Conservation (phyloP, 2,329 filamentous ascomycete species). For the Fonsecaea erecta region DNA sequence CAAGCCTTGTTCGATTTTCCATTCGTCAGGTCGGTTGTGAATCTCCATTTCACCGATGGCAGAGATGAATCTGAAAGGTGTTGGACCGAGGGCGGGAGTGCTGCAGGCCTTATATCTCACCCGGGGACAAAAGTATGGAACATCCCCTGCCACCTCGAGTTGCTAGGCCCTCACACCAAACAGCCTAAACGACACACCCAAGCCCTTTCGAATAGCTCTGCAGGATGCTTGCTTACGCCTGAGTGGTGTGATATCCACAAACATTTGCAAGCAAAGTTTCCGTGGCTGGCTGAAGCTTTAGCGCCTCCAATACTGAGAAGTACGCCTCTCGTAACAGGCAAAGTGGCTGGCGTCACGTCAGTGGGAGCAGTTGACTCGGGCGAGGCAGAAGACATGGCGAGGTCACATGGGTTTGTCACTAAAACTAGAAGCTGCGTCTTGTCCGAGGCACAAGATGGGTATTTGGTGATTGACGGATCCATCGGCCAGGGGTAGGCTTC, state of each 20-base stretch:
- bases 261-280: background rate
- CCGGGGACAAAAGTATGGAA: background rate
- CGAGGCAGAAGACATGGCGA: background rate
- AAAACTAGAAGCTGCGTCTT: background rate
- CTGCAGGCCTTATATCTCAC: background rate
- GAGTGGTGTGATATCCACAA: background rate
- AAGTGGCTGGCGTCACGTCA: background rate
- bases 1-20: conserved; percentile 59
- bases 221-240: background rate
- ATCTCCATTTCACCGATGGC: background rate
- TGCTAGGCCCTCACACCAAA: background rate
- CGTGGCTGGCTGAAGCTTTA: conserved; percentile 6
- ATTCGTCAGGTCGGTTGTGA: conserved; percentile 49
- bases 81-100: background rate
- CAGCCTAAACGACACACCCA: background rate
- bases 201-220: background rate
- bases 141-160: background rate
- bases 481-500: background rate
- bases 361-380: background rate
- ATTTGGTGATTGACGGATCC: background rate
- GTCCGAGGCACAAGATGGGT: background rate
- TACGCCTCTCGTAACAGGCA: background rate
- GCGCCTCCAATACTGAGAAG: conserved; percentile 1
- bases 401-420: background rate
- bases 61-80: background rate